A percentile compares a stretch with the other conserved stretches of the same genome.
Evolutionary conservation across 2,329 filamentous ascomycete genomes (phyloP).

Genomic region (Fusarium fujikuroi): DNA sequence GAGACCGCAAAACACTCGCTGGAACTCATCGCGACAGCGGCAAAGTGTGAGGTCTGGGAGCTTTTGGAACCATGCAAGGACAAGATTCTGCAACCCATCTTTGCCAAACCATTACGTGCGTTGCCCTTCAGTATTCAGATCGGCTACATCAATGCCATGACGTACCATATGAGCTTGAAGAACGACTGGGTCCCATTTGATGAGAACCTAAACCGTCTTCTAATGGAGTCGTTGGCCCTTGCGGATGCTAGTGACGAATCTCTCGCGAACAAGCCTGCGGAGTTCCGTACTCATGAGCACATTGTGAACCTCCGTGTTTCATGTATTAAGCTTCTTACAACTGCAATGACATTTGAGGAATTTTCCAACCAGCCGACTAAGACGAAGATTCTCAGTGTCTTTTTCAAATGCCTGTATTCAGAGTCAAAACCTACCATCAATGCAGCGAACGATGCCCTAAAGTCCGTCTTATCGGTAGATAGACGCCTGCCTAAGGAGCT

Average conservation of each 20-base stretch:
- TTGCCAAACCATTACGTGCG: conserved; percentile 91
- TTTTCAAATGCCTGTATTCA: conserved; percentile 97
- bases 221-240: conserved; percentile 93
- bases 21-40: conserved; percentile 80
- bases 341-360: conserved; percentile 91
- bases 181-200: conserved; percentile 92
- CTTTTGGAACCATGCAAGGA: conserved; percentile 91
- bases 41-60: conserved; percentile 84
- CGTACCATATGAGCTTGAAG: conserved; percentile 91
- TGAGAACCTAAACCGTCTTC: conserved; percentile 86
- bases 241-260: conserved; percentile 96
- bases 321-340: conserved; percentile 91
- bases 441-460: conserved; percentile 90
- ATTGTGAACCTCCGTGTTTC: conserved; percentile 93
- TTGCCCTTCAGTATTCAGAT: conserved; percentile 96
- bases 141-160: conserved; percentile 97
- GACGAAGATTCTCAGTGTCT: conserved; percentile 86
- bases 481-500: conserved; percentile 95
- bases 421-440: conserved; percentile 93
- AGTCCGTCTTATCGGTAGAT: conserved; percentile 86
- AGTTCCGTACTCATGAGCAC: conserved; percentile 94
- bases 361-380: conserved; percentile 79
- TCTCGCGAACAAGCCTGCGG: conserved; percentile 88
- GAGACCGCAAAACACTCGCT: conserved; percentile 86
- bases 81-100: conserved; percentile 88